phyloP scores from a whole-genome alignment of 83 land plant species.

The Thuja plicata region DNA sequence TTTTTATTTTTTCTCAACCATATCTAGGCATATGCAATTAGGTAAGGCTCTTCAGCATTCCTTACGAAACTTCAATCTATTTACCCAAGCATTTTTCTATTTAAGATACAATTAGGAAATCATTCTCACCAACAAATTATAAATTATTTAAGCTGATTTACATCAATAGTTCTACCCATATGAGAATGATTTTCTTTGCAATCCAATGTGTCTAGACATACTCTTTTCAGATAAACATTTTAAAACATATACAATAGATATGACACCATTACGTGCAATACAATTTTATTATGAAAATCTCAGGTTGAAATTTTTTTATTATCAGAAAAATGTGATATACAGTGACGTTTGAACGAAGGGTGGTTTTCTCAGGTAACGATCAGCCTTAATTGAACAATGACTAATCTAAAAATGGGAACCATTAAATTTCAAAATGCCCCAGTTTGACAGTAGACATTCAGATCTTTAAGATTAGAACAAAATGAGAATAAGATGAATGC shows the following conservation, averaged over 20 bases:
- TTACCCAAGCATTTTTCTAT: not conserved
- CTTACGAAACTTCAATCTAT: too few relatives aligned
- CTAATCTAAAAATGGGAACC: not conserved
- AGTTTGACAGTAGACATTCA: not conserved
- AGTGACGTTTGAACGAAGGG: not conserved
- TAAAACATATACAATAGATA: not conserved
- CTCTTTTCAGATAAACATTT: not conserved
- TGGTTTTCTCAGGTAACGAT: not conserved
- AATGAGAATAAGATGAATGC: not conserved
- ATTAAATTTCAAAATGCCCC: not conserved
- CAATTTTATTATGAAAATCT: not conserved
- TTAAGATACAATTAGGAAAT: not conserved
- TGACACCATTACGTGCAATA: not conserved
- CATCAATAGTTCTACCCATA: not conserved
- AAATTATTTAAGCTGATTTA: not conserved
- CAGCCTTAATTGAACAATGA: not conserved
- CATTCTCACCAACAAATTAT: not conserved
- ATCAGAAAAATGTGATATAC: not conserved
- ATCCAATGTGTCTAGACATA: not conserved
- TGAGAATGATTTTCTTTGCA: not conserved
- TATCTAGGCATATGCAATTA: too few relatives aligned
- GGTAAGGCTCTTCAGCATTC: too few relatives aligned
- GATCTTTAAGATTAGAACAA: not conserved
- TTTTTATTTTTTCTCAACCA: too few relatives aligned
- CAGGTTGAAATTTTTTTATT: not conserved